Evolutionary conservation across 768 basidiomycete species (phyloP), one percentile per base, ranked within the genome.

Genomic region (Piloderma croceum): DNA sequence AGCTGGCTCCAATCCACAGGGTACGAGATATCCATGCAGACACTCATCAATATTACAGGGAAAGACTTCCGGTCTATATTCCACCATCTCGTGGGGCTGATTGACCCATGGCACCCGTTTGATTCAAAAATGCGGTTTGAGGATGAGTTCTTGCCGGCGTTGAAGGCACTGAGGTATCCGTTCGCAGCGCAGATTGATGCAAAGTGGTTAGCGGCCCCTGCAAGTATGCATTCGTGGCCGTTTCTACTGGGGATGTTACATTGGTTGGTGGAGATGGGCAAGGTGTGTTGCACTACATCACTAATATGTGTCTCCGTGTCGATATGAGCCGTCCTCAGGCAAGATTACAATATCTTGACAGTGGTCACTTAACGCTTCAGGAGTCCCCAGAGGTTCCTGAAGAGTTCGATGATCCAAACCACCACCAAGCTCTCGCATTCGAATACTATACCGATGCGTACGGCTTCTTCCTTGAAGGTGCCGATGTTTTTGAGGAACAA

Each of bases 211-310:
- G 83, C 83, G 6, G 83, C 92, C 2, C 87, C 91, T 0, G 93
- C 89, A 0, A 84, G 82, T 39, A 83, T 86, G 69, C 86, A 90
- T 62, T 81, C 84, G n/a, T 98, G 94, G 96, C 89, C 90, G 0
- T 70, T 78, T 17, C 62, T 96, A 19, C 69, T 98, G 12, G 94
- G 87, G 17, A 85, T 88, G 53, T 58, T 98, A 24, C 86, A 93
- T 61, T 99, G 96, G 96, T 65, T 99, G 11, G 88, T 87, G 6
- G 83, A 89, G 51, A 60, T 89, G 48, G 83, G 85, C 52, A 84
- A 83, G 66, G 94, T 93, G 51, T 20, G 70, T 57, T n/a, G 5
- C 17, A 18, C 38, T 42, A 22, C 9, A 38, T 43, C n/a, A 17
- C 18, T 25, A 43, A 19, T 5, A 22, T 15, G 24, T 24, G 27